phyloP scores from a whole-genome alignment of 257 asterid genomes.

The Nicotiana benthamiana region DNA sequence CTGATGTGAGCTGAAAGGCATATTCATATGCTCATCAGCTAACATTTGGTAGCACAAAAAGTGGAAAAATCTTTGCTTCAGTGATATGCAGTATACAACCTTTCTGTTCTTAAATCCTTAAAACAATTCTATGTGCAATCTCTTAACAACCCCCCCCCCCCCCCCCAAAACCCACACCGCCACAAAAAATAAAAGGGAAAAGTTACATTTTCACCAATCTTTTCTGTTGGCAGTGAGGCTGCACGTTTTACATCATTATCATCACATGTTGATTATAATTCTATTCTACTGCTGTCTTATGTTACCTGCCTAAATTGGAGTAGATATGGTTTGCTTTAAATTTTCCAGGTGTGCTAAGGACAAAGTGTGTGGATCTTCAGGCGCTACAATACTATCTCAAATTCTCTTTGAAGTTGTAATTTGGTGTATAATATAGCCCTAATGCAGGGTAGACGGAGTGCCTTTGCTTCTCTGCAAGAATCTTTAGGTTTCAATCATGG shows the following conservation, averaged over 20 bases:
- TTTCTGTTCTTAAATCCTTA: too few relatives aligned
- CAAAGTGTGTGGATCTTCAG: conserved; percentile 1
- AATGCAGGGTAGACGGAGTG: conserved; percentile 79
- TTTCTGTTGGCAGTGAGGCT: neutral
- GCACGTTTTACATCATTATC: neutral
- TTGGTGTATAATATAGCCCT: conserved; percentile 23
- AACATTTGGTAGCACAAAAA: neutral
- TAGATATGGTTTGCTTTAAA: neutral
- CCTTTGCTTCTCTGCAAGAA: conserved; percentile 58
- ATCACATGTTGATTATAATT: neutral
- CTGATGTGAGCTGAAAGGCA: neutral
- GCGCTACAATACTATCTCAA: conserved; percentile 2
- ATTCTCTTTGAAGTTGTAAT: conserved; percentile 8
- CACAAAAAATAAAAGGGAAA: too few relatives aligned
- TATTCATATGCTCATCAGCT: neutral
- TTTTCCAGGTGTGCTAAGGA: conserved; percentile 39
- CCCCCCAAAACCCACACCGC: too few relatives aligned
- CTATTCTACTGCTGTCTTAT: neutral
- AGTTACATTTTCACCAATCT: neutral
- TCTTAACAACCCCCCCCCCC: too few relatives aligned
- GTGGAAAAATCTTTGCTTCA: neutral
- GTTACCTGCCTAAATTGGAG: neutral
- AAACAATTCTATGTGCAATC: too few relatives aligned
- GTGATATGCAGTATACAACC: too few relatives aligned
- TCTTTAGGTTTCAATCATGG: conserved; percentile 54